A percentile compares a stretch with the other conserved stretches of the same genome.
Conservation (phyloP, 257 asterid genomes). For the Cinchona pubescens region DNA sequence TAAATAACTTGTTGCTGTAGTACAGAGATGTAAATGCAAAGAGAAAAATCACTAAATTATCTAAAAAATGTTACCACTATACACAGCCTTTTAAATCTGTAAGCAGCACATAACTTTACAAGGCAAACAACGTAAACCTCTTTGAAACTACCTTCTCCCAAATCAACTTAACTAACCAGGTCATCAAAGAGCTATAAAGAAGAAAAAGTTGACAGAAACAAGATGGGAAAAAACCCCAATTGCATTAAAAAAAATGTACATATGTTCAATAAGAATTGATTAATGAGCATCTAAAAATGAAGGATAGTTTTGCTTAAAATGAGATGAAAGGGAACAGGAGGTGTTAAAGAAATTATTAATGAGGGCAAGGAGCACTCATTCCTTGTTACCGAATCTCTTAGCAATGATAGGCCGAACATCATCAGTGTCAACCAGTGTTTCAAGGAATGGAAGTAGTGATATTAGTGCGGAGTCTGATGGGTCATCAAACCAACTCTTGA, state of each 20-base stretch:
- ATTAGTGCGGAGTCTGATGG: constrained; percentile 74
- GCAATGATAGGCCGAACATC: constrained; percentile 97
- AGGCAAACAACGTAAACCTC: constrained; percentile 37
- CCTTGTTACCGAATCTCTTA: constrained; percentile 93
- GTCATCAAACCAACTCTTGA: constrained; percentile 96
- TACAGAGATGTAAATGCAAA: not conserved
- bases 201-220: constrained; percentile 36
- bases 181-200: constrained; percentile 24
- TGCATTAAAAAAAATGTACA: constrained; percentile 43
- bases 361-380: constrained; percentile 76
- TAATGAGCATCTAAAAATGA: constrained; percentile 44
- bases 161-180: constrained; percentile 49
- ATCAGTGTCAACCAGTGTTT: constrained; percentile 79
- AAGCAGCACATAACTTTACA: constrained; percentile 56
- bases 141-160: constrained; percentile 40
- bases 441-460: constrained; percentile 85
- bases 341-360: constrained; percentile 42
- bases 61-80: constrained; percentile 9
- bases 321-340: constrained; percentile 31
- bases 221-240: constrained; percentile 33
- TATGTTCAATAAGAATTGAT: constrained; percentile 46
- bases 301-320: constrained; percentile 24
- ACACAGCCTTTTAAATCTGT: constrained; percentile 8
- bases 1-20: not conserved
- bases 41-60: constrained; percentile 1